These are phyloP conservation scores for Taphrina sp. DNA, from an alignment of 1,139 yeast species.

Conservation along the genomic window DNA sequence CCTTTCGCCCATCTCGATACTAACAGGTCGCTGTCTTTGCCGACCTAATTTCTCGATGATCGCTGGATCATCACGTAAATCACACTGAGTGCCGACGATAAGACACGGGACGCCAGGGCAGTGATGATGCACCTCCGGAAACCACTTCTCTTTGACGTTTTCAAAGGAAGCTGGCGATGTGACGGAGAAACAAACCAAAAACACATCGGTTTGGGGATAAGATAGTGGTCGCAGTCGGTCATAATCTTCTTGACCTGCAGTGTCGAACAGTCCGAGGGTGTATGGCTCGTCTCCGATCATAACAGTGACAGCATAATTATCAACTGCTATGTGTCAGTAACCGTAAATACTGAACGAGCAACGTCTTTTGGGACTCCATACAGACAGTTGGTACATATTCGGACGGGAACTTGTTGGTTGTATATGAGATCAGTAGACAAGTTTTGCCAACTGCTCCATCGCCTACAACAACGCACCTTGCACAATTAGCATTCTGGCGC, in stretches of 20 bases:
- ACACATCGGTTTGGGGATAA: conserved; percentile 95
- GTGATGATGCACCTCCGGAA: conserved; percentile 96
- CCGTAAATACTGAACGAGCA: too few relatives aligned
- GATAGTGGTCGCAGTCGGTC: conserved; percentile 94
- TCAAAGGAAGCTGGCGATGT: conserved; percentile 98
- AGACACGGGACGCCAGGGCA: conserved; percentile 97
- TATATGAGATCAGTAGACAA: conserved; percentile 83
- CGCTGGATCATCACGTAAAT: conserved; percentile 88
- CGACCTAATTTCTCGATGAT: conserved; percentile 84
- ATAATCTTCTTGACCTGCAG: conserved; percentile 99
- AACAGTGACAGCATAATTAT: conserved; percentile 96
- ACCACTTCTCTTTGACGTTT: conserved; percentile 97
- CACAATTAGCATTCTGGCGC: neutral
- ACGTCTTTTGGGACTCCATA: conserved; percentile 1
- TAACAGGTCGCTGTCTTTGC: conserved; percentile 83
- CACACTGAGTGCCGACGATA: conserved; percentile 94
- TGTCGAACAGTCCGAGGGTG: conserved; percentile 91
- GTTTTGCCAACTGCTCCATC: conserved; percentile 98
- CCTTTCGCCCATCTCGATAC: conserved; percentile 84
- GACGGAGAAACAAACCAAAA: conserved; percentile 89
- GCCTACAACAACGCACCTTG: conserved; percentile 91
- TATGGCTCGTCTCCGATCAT: conserved; percentile 98
- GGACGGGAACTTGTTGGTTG: conserved; percentile 82
- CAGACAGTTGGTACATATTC: conserved; percentile 81
- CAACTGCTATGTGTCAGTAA: conserved; percentile 56